Conservation (phyloP, 2,329 filamentous ascomycete species). For the Pochonia chlamydosporia region DNA sequence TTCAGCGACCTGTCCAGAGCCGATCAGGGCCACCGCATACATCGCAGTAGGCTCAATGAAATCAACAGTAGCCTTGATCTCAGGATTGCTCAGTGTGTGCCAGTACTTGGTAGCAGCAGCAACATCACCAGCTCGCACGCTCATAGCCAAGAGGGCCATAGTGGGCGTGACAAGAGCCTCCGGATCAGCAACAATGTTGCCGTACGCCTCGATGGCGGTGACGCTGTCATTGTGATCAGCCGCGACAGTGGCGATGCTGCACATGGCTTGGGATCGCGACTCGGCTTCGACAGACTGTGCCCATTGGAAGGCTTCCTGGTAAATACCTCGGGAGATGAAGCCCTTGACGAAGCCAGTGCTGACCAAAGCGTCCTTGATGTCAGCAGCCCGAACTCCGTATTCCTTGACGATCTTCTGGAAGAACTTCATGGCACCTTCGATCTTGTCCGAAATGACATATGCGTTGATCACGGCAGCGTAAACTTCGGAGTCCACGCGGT, state of each 20-base stretch:
- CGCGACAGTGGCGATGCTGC: conserved; percentile 67
- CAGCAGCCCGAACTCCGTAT: conserved; percentile 51
- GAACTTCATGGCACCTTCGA: conserved; percentile 79
- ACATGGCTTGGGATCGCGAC: conserved; percentile 58
- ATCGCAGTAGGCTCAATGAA: conserved; percentile 87
- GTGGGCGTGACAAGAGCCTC: conserved; percentile 52
- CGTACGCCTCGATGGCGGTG: conserved; percentile 63
- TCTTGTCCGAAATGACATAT: conserved; percentile 75
- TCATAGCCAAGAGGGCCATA: conserved; percentile 80
- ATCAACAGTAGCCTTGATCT: conserved; percentile 51
- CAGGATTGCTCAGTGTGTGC: conserved; percentile 62
- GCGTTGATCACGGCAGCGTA: conserved; percentile 90
- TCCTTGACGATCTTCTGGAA: conserved; percentile 69
- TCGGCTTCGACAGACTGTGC: conserved; percentile 58
- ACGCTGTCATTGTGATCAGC: conserved; percentile 71
- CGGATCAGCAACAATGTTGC: conserved; percentile 47
- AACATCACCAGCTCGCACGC: conserved; percentile 76
- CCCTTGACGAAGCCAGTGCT: conserved; percentile 73
- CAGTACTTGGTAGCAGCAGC: conserved; percentile 74
- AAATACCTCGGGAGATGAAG: conserved; percentile 63
- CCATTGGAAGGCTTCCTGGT: conserved; percentile 68
- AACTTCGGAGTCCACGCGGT: conserved; percentile 74
- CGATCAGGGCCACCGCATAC: conserved; percentile 84
- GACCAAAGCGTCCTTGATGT: conserved; percentile 67
- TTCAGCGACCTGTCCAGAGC: conserved; percentile 77